Conservation (phyloP, 2,329 filamentous ascomycete genomes). For the Nothophaeocryptopus gaeumannii region DNA sequence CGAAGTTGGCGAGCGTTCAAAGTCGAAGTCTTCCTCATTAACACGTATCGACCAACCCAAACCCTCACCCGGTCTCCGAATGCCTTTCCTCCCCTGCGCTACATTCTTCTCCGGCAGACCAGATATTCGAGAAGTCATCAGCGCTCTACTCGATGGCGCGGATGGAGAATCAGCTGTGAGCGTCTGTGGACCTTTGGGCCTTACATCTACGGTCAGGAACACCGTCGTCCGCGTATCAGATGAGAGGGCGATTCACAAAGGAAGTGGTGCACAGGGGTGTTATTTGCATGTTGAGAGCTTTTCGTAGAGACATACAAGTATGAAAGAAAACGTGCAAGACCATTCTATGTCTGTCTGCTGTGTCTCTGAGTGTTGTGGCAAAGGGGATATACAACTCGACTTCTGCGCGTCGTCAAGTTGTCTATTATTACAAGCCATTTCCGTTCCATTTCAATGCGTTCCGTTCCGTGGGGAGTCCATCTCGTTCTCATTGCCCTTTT, state of each 20-base stretch:
- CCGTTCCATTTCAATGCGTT: no score
- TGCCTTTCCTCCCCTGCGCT: conserved; percentile 22
- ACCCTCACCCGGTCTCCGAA: background rate
- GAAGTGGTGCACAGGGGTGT: conserved; percentile 25
- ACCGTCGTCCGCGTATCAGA: conserved; percentile 22
- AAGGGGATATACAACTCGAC: no score
- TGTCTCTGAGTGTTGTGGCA: no score
- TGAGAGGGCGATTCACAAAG: conserved; percentile 28
- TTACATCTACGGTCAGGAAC: conserved; percentile 25
- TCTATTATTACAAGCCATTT: no score
- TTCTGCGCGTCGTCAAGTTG: no score
- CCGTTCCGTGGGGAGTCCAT: no score
- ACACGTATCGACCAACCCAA: background rate
- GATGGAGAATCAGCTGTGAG: conserved; percentile 27
- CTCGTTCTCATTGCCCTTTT: no score
- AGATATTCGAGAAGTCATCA: conserved; percentile 18
- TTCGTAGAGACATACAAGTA: conserved; percentile 9
- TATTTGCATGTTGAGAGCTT: conserved; percentile 26
- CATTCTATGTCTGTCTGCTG: no score
- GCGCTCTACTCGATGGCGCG: conserved; percentile 23
- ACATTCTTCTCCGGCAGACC: conserved; percentile 28
- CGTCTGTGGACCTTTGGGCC: conserved; percentile 24
- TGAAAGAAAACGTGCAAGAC: background rate
- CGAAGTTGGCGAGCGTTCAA: no score
- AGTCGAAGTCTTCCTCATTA: background rate